Evolutionary conservation across 176 grass and related monocot species (phyloP).

Genomic region (Oryza glumipatula): DNA sequence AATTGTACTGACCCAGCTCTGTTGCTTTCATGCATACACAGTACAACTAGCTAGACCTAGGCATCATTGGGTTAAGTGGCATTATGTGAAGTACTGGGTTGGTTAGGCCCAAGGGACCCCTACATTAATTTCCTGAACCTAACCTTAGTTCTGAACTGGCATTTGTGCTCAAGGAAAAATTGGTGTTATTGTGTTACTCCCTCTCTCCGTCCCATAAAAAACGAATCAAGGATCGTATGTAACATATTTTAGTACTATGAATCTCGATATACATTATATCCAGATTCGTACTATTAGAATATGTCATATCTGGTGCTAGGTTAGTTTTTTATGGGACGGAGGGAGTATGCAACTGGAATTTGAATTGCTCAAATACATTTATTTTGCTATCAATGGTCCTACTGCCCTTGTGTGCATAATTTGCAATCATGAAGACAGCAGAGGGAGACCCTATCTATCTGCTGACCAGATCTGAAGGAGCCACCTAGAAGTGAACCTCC

Average conservation of each 20-base stretch:
- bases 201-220: too few species aligned
- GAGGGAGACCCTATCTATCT: constrained; percentile 5
- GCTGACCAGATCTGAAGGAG: constrained; percentile 27
- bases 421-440: constrained; percentile 47
- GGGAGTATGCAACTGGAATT: not conserved
- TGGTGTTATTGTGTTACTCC: too few species aligned
- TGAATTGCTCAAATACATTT: constrained; percentile 18
- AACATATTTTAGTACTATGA: too few species aligned
- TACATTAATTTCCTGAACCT: constrained; percentile 12
- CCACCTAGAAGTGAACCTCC: constrained; percentile 29
- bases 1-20: constrained; percentile 11
- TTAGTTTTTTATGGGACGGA: too few species aligned
- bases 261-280: too few species aligned
- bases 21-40: constrained; percentile 19
- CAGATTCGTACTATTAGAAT: too few species aligned
- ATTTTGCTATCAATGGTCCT: constrained; percentile 17
- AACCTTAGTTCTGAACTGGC: constrained; percentile 23
- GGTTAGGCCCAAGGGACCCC: constrained; percentile 34
- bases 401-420: constrained; percentile 25
- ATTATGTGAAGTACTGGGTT: constrained; percentile 40
- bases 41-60: constrained; percentile 9
- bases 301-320: too few species aligned
- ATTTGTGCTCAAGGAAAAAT: constrained; percentile 32
- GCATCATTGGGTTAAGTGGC: constrained; percentile 22
- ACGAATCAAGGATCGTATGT: too few species aligned